Percentiles rank a stretch among this genome's conserved stretches.
Conservation (phyloP, 2,329 filamentous ascomycete genomes). For the Xylariomycetidae sp. region DNA sequence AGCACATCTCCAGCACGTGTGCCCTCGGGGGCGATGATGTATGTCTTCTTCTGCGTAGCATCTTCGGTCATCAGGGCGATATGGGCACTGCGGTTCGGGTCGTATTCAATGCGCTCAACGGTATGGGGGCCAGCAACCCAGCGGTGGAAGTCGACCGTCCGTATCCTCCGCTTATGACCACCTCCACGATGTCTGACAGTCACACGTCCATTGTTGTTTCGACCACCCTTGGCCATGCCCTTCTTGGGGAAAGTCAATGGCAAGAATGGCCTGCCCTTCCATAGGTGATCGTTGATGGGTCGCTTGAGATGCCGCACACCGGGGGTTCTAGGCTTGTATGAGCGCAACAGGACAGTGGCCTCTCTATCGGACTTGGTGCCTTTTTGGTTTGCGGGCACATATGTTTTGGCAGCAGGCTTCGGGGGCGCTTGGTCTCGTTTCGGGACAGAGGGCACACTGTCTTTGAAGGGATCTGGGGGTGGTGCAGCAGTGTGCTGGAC, state of each 20-base stretch:
- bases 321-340: slow-evolving; percentile 89
- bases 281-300: slow-evolving; percentile 92
- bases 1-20: slow-evolving; percentile 87
- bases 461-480: slow-evolving; percentile 11
- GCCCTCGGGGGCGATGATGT: slow-evolving; percentile 93
- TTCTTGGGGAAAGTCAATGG: slow-evolving; percentile 87
- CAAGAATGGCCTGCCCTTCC: slow-evolving; percentile 82
- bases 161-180: slow-evolving; percentile 84
- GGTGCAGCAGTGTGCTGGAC: slow-evolving; percentile 13
- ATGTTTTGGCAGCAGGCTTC: slow-evolving; percentile 7
- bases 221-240: slow-evolving; percentile 85
- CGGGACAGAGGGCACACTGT: slow-evolving; percentile 9
- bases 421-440: slow-evolving; percentile 12
- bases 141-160: slow-evolving; percentile 84
- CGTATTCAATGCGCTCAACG: slow-evolving; percentile 93
- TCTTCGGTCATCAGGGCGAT: slow-evolving; percentile 80
- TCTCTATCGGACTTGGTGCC: slow-evolving; percentile 18
- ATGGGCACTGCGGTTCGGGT: slow-evolving; percentile 87
- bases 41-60: slow-evolving; percentile 69
- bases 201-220: slow-evolving; percentile 80
- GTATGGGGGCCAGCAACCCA: slow-evolving; percentile 72
- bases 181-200: slow-evolving; percentile 90
- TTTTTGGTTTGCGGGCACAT: no score
- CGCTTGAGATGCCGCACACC: slow-evolving; percentile 87
- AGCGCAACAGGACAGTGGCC: slow-evolving; percentile 55